Evolutionary conservation across 352 stramenopile genomes (phyloP), one percentile per base, ranked within the genome.

Genomic region (Phytophthora foliorum): DNA sequence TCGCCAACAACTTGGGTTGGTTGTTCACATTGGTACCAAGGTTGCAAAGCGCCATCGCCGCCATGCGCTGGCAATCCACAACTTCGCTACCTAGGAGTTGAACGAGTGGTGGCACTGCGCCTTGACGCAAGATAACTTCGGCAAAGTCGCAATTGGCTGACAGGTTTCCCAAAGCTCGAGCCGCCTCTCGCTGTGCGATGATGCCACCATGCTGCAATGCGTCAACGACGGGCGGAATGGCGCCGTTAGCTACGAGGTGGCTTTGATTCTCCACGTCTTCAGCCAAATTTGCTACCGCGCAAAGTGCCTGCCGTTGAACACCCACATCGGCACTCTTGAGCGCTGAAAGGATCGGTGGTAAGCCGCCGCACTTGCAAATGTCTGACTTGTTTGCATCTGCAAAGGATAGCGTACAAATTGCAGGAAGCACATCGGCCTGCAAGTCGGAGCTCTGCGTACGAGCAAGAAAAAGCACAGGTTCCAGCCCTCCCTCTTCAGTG

Each of bases 381-480:
- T 98, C 90, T 3, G 92, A 81, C 67, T 98, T 98, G 81, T 98
- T 98, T 21, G 88, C 86, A 61, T 98, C 94, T 0, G 89, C 82
- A 66, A 98, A 98, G 3, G 87, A 97, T 6, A 98, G 78, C 19
- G 92, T 98, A 60, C 92, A 98, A 61, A 98, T 90, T 27, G 93
- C 95, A 6, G 94, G 92, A 6, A 98, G 65, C 3, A 97, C 90
- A 65, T 98, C 91, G 22, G 89, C 79, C 62, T 99, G 94, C 32
- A 99, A 95, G 34, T 96, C 82, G 0, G 85, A 70, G 66, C 98
- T 88, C 58, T 99, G 92, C 13, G 93, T 99, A 32, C 95, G 78
- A 5, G 94, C 92, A 1, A 99, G 88, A 72, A 97, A 99, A 0
- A 99, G 80, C n/a, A 99, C 94, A 0, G 97, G 93, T 70, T 99